Evolutionary conservation across 2,329 filamentous ascomycete species (phyloP), one percentile per base, ranked within the genome.

Genomic region (Cordyceps tenuipes): DNA sequence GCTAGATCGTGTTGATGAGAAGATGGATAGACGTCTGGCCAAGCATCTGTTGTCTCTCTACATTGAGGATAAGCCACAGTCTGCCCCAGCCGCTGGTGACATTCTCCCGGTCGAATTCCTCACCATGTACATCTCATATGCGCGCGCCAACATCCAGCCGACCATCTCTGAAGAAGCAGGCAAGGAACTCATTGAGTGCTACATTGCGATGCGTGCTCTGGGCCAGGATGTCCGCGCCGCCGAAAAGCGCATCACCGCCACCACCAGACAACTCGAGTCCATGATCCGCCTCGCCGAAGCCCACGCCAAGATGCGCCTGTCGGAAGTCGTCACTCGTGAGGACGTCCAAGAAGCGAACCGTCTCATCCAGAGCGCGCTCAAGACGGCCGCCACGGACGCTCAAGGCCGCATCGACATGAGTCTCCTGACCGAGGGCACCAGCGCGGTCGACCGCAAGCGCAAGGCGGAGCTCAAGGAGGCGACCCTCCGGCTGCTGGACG

Each of bases 241-340:
- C 3, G 95, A 99, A 74, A 93, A 95, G 73, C 90, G 94, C 66
- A 99, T 99, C 76, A 99, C 94, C 0, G 94, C 94, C 46, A 99
- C 94, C 3, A 99, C 95, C 0, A 85, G 94, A 70, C 94, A 99
- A 75, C 82, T 99, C 6, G 95, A 99, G 76, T 94, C 89, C 50
- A 99, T 99, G 95, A 97, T 99, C 70, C 93, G 94, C 63, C 87
- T 99, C 3, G 79, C 92, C 1, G 94, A 99, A 77, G 94, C 92
- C 0, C 95, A 99, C 74, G 95, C 94, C 54, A 97, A 97, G 75
- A 99, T 99, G 95, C 89, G 94, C 4, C 83, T 99, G 5, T 84
- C 88, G 0, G 72, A 79, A 3, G 83, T 80, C 15, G 94, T 99
- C 47, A 91, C 89, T 0, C 84, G 82, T 31, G 82, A 83, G 53